Percentiles rank a stretch among this genome's conserved stretches.
Evolutionary conservation across 2,329 filamentous ascomycete genomes (phyloP).

Genomic region (Metarhizium album): DNA sequence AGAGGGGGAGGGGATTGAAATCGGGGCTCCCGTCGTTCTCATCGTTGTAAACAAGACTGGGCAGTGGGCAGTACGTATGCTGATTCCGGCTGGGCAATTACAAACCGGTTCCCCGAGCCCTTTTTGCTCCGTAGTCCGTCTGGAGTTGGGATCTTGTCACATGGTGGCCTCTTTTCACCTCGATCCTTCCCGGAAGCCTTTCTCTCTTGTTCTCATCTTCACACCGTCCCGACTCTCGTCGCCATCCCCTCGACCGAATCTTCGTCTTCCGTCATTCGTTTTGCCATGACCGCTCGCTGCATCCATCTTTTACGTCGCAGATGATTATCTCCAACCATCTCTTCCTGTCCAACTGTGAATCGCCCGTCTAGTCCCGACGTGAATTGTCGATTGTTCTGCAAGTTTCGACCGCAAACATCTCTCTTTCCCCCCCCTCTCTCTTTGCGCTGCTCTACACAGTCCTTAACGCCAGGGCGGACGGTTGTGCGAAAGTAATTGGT

Average conservation of each 20-base stretch:
- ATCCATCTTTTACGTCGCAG: background rate
- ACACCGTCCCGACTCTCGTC: background rate
- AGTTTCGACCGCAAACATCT: too few species aligned
- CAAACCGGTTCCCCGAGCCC: too few species aligned
- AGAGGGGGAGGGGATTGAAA: background rate
- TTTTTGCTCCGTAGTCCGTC: too few species aligned
- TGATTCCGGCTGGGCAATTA: too few species aligned
- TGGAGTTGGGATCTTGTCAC: background rate
- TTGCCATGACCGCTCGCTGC: background rate
- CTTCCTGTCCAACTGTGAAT: background rate
- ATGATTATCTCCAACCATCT: background rate
- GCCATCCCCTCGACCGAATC: background rate
- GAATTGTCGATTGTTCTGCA: background rate
- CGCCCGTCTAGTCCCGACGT: too few species aligned
- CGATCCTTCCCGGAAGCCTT: background rate
- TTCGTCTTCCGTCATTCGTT: background rate
- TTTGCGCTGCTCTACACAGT: background rate
- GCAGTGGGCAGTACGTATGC: too few species aligned
- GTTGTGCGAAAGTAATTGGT: background rate
- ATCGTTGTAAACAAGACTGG: background rate
- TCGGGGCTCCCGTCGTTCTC: background rate
- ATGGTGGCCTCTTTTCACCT: background rate
- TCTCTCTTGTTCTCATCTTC: too few species aligned
- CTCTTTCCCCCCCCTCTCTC: too few species aligned
- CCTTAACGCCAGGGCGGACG: background rate